Conservation (phyloP, 257 asterid species). For the Euphrasia confusa region DNA sequence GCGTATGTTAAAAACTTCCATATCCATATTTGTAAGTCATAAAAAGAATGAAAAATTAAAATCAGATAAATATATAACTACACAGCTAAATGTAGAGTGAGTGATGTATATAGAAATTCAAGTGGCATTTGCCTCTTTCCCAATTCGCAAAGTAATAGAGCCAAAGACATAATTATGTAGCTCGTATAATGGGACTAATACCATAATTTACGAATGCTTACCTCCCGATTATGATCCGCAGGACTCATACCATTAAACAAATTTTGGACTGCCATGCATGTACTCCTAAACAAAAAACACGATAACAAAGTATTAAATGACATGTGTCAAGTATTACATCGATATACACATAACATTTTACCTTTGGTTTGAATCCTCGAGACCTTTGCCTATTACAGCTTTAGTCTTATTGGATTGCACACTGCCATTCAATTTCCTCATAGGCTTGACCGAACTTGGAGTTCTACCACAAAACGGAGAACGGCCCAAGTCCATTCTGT, state of each 20-base stretch:
- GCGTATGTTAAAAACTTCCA: neutral
- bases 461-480: conserved; percentile 53
- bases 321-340: neutral
- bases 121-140: conserved; percentile 1
- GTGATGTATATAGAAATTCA: neutral
- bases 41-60: too few relatives aligned
- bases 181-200: neutral
- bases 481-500: conserved; percentile 33
- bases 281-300: conserved; percentile 34
- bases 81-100: neutral
- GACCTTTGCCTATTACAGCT: conserved; percentile 28
- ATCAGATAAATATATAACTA: neutral
- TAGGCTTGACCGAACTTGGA: conserved; percentile 44
- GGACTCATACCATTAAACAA: conserved; percentile 37
- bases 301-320: conserved; percentile 3
- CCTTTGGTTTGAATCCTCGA: conserved; percentile 42
- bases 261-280: conserved; percentile 36
- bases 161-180: neutral
- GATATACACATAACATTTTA: conserved; percentile 20
- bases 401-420: conserved; percentile 36
- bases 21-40: neutral
- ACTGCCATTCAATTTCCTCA: conserved; percentile 31
- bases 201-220: conserved; percentile 17
- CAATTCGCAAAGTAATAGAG: neutral
- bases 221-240: conserved; percentile 32